Base-by-base conservation (phyloP, 495 filamentous ascomycete genomes). In the Haplographium delicatum region DNA sequence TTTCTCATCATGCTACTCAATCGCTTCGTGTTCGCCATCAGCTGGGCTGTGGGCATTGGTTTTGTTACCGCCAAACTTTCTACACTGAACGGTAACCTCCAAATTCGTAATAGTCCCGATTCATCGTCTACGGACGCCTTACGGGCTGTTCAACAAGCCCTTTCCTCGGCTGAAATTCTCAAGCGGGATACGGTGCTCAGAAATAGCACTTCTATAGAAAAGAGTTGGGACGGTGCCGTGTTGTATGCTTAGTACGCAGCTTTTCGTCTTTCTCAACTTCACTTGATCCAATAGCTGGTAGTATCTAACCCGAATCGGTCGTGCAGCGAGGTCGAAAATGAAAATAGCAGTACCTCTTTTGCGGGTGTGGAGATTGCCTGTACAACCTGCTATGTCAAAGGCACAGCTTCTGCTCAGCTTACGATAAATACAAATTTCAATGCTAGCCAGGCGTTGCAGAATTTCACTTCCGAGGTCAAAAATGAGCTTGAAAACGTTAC, bases 311-410 rank as follows among this genome's bases (percentile, higher is more conserved):
- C n/a, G n/a, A n/a, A n/a, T n/a, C n/a, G n/a, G 40, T 15, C 20
- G 0, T 44, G 20, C 40, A 48, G 48, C 33, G 25, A 16, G 42
- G 42, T n/a, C 19, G 50, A 23, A 44, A 35, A 10, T 9, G 3
- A 35, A 20, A 43, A 43, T 19, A 26, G 48, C 26, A 46, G 34
- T 10, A 23, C 40, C 24, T 10, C 28, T 27, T 4, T 39, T 5
- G 61, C 39, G 4, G 52, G 49, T 16, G 53, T 73, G 16, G 62
- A 71, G 51, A 70, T 79, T 37, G 65, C 59, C 9, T 78, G 75
- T 59, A 67, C 65, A 16, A 72, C 63, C 30, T 79, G 75, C 52
- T 80, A 79, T 50, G 58, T 76, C 51, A 74, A 72, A 34, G 75
- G 75, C 41, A 51, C 53, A 8, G 72, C 68, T 9, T 73, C 59